phyloP scores from a whole-genome alignment of 805 yeast species.

The Suhomyces sp. region DNA sequence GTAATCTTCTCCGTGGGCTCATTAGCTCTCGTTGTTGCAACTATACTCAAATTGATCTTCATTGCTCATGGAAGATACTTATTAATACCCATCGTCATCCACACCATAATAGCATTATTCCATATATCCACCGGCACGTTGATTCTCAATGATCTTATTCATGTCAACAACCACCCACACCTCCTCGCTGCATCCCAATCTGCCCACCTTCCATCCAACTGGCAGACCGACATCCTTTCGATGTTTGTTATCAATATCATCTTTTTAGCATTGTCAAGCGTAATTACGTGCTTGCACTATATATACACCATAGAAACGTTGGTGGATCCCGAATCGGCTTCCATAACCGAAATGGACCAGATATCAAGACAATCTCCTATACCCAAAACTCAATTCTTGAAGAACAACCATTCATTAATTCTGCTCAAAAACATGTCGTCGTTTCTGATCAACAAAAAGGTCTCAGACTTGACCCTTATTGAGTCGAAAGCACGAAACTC shows the following conservation, averaged over 20 bases:
- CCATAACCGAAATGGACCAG: background rate
- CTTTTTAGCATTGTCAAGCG: conserved; percentile 1
- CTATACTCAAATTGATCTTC: background rate
- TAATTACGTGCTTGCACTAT: conserved; percentile 1
- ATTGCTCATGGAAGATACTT: background rate
- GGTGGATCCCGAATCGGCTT: background rate
- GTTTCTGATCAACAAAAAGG: conserved; percentile 6
- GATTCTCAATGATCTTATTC: conserved; percentile 1
- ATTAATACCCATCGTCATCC: background rate
- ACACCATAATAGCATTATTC: background rate
- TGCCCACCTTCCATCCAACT: background rate
- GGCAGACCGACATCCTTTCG: conserved; percentile 1
- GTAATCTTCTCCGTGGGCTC: conserved; percentile 1
- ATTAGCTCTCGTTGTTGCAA: background rate
- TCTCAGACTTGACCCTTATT: conserved; percentile 9
- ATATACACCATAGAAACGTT: background rate
- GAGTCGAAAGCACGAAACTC: background rate
- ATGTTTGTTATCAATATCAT: conserved; percentile 7
- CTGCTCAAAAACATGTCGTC: background rate
- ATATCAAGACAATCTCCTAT: background rate
- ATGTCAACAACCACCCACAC: background rate
- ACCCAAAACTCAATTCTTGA: background rate
- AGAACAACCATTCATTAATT: background rate
- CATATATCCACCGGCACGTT: conserved; percentile 5
- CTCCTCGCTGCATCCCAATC: background rate